These are phyloP conservation scores for Schizochytrium sp. DNA, from an alignment of 108 stramenopile species.

Conservation along the genomic window DNA sequence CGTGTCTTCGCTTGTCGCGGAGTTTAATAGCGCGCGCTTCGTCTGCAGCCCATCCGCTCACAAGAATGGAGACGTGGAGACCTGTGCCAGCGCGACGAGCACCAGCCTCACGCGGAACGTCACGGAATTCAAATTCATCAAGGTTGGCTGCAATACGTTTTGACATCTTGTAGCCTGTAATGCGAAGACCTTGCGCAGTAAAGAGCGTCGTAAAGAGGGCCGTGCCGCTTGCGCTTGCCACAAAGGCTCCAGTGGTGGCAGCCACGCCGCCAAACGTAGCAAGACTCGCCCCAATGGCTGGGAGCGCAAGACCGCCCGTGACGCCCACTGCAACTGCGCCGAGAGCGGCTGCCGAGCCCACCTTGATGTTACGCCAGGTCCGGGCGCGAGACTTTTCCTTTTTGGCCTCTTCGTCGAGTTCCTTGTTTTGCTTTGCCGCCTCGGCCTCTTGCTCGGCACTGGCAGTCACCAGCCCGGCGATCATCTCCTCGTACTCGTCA, in stretches of 20 bases:
- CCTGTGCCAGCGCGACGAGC: neutral
- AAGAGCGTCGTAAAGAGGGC: conserved; percentile 8
- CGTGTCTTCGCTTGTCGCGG: neutral
- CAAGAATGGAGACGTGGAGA: neutral
- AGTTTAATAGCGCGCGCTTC: neutral
- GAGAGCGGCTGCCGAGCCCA: neutral
- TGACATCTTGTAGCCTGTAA: neutral
- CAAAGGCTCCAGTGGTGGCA: neutral
- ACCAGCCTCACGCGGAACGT: neutral
- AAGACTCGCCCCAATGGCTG: neutral
- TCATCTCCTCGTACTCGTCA: conserved; percentile 18
- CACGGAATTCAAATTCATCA: neutral
- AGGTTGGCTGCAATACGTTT: neutral
- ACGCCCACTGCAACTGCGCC: neutral
- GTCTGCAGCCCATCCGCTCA: neutral
- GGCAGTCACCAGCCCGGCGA: neutral
- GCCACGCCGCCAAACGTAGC: conserved; percentile 1
- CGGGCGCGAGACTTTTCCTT: neutral
- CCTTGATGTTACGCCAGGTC: neutral
- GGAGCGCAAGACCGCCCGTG: neutral
- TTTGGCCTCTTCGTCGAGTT: neutral
- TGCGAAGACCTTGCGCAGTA: neutral
- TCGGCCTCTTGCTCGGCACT: neutral
- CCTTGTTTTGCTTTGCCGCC: neutral
- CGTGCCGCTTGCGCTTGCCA: neutral